Evolutionary conservation across 2,329 filamentous ascomycete species (phyloP).

Genomic region (Annulohypoxylon truncatum): DNA sequence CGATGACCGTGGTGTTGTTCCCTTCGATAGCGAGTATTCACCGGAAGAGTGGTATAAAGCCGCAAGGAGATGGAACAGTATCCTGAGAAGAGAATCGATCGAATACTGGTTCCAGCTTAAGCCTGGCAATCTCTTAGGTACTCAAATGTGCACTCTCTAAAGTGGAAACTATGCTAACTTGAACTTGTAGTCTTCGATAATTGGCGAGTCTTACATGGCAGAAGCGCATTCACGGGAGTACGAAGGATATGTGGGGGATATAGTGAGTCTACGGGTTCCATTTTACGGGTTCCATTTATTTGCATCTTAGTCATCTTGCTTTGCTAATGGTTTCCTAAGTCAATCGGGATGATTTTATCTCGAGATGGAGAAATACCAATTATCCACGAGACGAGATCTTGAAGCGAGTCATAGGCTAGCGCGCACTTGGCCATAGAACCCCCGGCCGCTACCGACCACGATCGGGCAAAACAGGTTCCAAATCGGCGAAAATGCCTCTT

Average conservation of each 20-base stretch:
- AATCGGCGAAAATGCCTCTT: conserved; percentile 24
- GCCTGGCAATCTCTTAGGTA: conserved; percentile 82
- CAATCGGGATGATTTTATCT: conserved; percentile 83
- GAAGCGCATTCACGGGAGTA: conserved; percentile 83
- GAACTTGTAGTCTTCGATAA: conserved; percentile 83
- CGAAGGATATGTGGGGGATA: conserved; percentile 93
- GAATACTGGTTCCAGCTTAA: conserved; percentile 85
- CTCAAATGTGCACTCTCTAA: conserved; percentile 49
- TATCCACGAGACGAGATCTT: conserved; percentile 62
- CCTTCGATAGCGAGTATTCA: conserved; percentile 60
- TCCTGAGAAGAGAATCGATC: conserved; percentile 72
- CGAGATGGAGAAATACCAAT: conserved; percentile 79
- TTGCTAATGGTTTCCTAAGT: conserved; percentile 59
- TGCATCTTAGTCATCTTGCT: conserved; percentile 14
- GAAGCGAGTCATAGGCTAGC: conserved; percentile 48
- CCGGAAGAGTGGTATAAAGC: conserved; percentile 81
- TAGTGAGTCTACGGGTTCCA: conserved; percentile 66
- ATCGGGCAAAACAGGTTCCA: conserved; percentile 27
- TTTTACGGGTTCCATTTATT: conserved; percentile 12
- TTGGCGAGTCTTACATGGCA: conserved; percentile 91
- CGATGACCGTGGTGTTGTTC: conserved; percentile 81
- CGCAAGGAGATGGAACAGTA: conserved; percentile 76
- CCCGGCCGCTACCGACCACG: conserved; percentile 26
- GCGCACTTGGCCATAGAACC: background rate
- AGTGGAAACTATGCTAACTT: conserved; percentile 32